Base-by-base conservation (phyloP, 139 green algal species). In the Micractinium sp. region DNA sequence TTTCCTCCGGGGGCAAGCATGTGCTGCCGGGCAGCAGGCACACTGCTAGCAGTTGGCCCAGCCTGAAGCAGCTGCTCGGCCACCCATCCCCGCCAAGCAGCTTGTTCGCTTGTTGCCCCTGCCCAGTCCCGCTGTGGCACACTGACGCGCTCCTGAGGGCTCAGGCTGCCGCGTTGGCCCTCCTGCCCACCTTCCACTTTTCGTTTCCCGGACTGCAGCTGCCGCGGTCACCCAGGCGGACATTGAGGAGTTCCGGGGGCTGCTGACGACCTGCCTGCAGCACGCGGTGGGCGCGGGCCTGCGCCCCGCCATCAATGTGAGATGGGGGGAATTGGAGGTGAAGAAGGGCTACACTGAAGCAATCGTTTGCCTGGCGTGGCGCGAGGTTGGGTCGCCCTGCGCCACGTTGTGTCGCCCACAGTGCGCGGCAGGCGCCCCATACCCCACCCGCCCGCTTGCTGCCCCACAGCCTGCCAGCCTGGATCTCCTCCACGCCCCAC, bases 231-330 rank as follows among this genome's bases (percentile, higher is more conserved):
- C 83, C 12, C 41, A 88, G 85, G 41, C 18, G 16, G 61, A 74
- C 7, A 22, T 81, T 1, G 29, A 71, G 20, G 63, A 87, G 47
- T 88, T 82, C 31, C 20, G 27, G 20, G n/a, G 38, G 18, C 85
- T 88, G 85, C 85, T 88, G 31, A 60, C 38, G 0, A 31, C 13
- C 41, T 88, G 85, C 85, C 47, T 88, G 41, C 14, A 81, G 41
- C 74, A 82, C n/a, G 85, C 85, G 5, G 47, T 88, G 19, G 41
- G 33, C 41, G 31, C 13, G 29, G 85, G 85, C 41, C n/a, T 88
- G 41, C 39, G 71, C 31, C 29, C 80, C 18, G 74, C 83, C 27
- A 75, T 87, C 67, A 87, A 87, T 66, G 83, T 81, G 71, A 74
- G 66, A 3, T 56, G 47, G 47, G 9, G 47, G 5, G 7, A 56